These are phyloP conservation scores for Polytolypa hystricis DNA, from an alignment of 2,329 filamentous ascomycete species.

Conservation along the genomic window DNA sequence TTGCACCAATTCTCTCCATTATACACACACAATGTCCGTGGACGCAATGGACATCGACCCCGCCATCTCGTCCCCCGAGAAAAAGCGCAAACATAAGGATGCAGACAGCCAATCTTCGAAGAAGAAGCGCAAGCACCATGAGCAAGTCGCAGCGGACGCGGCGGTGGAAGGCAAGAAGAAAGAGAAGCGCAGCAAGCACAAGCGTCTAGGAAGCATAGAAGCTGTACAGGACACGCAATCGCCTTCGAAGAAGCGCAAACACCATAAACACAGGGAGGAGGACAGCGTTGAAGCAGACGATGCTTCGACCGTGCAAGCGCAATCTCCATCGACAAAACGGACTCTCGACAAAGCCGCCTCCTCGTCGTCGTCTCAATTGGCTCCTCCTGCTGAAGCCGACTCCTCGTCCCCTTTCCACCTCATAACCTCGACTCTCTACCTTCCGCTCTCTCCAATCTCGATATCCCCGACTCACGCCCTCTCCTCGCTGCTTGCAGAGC, in stretches of 20 bases:
- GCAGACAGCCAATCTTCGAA: slow-evolving; percentile 36
- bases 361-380: slow-evolving; percentile 21
- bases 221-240: not conserved
- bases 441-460: slow-evolving; percentile 48
- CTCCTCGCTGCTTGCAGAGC: slow-evolving; percentile 48
- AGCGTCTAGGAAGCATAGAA: slow-evolving; percentile 1
- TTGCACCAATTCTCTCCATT: not conserved
- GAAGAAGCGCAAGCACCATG: slow-evolving; percentile 33
- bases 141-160: slow-evolving; percentile 15
- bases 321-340: slow-evolving; percentile 22
- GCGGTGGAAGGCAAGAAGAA: slow-evolving; percentile 19
- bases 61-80: slow-evolving; percentile 20
- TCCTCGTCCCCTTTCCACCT: slow-evolving; percentile 59
- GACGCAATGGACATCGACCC: slow-evolving; percentile 32
- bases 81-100: slow-evolving; percentile 35
- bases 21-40: slow-evolving; percentile 21
- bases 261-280: slow-evolving; percentile 8
- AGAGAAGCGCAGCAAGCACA: slow-evolving; percentile 18
- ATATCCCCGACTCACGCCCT: slow-evolving; percentile 42
- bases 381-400: slow-evolving; percentile 1
- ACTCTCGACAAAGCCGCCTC: slow-evolving; percentile 22
- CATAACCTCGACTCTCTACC: slow-evolving; percentile 65
- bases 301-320: slow-evolving; percentile 14
- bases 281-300: slow-evolving; percentile 22
- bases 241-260: slow-evolving; percentile 5